phyloP scores from a whole-genome alignment of 108 stramenopile genomes.

The Stephanodiscus triporus region DNA sequence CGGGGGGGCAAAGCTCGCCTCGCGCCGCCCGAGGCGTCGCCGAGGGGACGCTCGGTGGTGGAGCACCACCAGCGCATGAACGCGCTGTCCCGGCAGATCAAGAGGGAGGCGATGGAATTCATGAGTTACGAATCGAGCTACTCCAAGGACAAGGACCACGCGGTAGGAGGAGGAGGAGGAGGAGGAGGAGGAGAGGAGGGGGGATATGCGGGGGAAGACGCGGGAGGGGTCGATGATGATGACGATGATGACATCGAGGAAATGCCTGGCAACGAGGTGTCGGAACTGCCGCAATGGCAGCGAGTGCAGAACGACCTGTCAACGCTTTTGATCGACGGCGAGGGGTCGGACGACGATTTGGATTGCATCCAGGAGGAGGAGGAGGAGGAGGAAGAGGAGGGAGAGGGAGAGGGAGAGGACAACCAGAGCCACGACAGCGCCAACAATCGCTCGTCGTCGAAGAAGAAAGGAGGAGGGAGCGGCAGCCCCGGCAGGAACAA shows the following conservation, averaged over 20 bases:
- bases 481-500: background rate
- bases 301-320: background rate
- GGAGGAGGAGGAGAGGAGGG: background rate
- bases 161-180: background rate
- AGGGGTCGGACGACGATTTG: no score
- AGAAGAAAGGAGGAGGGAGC: background rate
- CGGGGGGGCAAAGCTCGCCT: background rate
- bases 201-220: background rate
- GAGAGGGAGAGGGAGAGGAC: background rate
- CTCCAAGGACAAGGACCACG: background rate
- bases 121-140: slow-evolving; percentile 15
- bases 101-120: slow-evolving; percentile 31
- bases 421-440: background rate
- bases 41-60: background rate
- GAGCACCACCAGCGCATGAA: slow-evolving; percentile 10
- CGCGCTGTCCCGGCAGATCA: slow-evolving; percentile 19
- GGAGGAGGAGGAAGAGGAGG: background rate
- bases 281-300: no score
- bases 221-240: background rate
- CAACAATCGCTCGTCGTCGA: background rate
- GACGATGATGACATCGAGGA: background rate
- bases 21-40: background rate
- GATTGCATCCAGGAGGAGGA: slow-evolving; percentile 2
- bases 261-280: background rate
- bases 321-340: no score